These are phyloP conservation scores for Saccharomycopsis babjevae DNA, from an alignment of 805 yeast species.

Conservation along the genomic window DNA sequence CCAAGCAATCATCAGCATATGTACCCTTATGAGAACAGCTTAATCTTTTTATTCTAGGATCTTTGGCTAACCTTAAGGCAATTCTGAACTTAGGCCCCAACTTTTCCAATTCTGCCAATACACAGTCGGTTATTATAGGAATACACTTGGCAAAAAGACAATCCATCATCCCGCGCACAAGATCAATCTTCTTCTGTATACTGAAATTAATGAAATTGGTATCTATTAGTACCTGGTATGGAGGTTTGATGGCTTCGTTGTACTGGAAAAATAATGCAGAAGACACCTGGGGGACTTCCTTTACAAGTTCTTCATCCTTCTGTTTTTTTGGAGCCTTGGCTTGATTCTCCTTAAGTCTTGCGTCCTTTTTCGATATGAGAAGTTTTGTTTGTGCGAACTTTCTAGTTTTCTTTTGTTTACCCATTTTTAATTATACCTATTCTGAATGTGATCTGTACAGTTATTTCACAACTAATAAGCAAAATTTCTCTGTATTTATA, in stretches of 20 bases:
- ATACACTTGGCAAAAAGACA: conserved; percentile 88
- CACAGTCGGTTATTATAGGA: conserved; percentile 94
- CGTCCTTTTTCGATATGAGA: conserved; percentile 63
- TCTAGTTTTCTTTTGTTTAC: conserved; percentile 93
- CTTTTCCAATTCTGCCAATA: conserved; percentile 94
- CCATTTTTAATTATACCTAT: conserved; percentile 43
- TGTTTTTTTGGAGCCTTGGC: conserved; percentile 30
- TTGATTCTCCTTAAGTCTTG: conserved; percentile 41
- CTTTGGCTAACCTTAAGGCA: conserved; percentile 85
- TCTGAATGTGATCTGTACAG: not conserved
- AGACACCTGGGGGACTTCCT: conserved; percentile 83
- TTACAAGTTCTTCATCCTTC: conserved; percentile 69
- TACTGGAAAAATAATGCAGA: conserved; percentile 92
- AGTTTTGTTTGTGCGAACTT: conserved; percentile 92
- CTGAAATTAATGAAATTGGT: conserved; percentile 95
- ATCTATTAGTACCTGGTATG: conserved; percentile 91
- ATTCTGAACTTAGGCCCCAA: conserved; percentile 91
- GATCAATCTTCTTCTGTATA: conserved; percentile 88
- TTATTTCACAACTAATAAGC: too few species aligned
- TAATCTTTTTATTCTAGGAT: conserved; percentile 79
- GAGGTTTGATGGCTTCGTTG: conserved; percentile 93
- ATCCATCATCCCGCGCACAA: conserved; percentile 97
- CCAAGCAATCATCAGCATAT: conserved; percentile 96
- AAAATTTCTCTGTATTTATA: too few species aligned
- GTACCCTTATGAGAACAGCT: conserved; percentile 92